phyloP scores from a whole-genome alignment of 768 basidiomycete species.

The Leccinum boreale region DNA sequence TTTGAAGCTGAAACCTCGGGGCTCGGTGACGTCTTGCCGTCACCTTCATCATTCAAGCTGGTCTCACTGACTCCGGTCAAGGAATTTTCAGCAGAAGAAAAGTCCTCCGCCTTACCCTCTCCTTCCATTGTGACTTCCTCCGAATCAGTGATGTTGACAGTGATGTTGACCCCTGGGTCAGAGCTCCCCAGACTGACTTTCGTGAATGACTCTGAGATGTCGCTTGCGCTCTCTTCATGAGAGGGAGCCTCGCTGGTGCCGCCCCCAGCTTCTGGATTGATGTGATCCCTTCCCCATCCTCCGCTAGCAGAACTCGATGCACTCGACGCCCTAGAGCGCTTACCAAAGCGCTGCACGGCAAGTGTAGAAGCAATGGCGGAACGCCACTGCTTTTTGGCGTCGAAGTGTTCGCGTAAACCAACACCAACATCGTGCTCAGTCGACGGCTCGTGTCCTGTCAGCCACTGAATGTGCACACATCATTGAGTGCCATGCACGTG shows the following conservation, averaged over 20 bases:
- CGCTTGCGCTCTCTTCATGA: conserved; percentile 29
- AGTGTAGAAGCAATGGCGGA: conserved; percentile 58
- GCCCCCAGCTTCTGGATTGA: conserved; percentile 21
- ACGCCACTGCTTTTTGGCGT: conserved; percentile 71
- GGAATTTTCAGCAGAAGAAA: conserved; percentile 15
- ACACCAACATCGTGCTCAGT: conserved; percentile 69
- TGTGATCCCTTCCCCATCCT: conserved; percentile 36
- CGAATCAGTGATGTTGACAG: conserved; percentile 38
- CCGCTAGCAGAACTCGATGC: conserved; percentile 32
- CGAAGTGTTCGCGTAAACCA: conserved; percentile 81
- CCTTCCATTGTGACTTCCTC: conserved; percentile 24
- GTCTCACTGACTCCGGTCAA: conserved; percentile 18
- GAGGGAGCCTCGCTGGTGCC: conserved; percentile 34
- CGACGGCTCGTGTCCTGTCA: conserved; percentile 61
- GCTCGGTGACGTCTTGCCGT: neutral
- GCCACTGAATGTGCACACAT: conserved; percentile 50
- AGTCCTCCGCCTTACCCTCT: conserved; percentile 24
- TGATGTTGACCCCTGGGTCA: conserved; percentile 38
- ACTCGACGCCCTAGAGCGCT: conserved; percentile 24
- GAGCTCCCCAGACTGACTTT: conserved; percentile 29
- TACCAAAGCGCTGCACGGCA: conserved; percentile 34
- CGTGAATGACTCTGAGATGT: conserved; percentile 20
- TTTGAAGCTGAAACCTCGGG: neutral
- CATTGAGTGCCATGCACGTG: neutral
- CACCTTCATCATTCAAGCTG: conserved; percentile 11